Evolutionary conservation across 139 green algal species (phyloP).

Genomic region (Tetraselmis chui): DNA sequence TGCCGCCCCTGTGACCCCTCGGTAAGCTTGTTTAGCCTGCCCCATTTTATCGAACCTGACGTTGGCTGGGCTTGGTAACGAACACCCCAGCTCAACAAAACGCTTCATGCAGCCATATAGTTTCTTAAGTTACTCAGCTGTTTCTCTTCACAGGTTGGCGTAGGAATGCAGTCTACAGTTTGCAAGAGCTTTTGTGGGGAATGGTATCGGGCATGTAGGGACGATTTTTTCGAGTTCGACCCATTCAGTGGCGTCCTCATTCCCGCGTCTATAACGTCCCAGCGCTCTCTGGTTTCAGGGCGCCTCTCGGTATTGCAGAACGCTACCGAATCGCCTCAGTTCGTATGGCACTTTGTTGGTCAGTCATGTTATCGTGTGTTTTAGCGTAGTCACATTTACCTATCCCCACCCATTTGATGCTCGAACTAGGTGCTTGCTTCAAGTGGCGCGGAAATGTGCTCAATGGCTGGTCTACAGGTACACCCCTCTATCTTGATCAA

Average conservation of each 20-base stretch:
- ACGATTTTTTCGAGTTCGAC: not conserved
- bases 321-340: not conserved
- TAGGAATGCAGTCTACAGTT: not conserved
- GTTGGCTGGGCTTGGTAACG: too few relatives aligned
- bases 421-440: not conserved
- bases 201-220: not conserved
- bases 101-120: too few relatives aligned
- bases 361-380: not conserved
- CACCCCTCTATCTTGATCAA: too few relatives aligned
- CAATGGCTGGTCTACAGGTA: not conserved
- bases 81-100: too few relatives aligned
- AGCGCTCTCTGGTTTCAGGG: not conserved
- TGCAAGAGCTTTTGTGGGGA: not conserved
- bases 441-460: not conserved
- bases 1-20: not conserved
- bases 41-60: too few relatives aligned
- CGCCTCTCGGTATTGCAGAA: not conserved
- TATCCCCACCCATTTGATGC: not conserved
- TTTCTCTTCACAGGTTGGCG: not conserved
- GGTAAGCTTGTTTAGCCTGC: too few relatives aligned
- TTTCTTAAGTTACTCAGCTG: too few relatives aligned
- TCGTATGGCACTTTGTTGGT: not conserved
- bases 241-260: not conserved
- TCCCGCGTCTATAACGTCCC: too few relatives aligned
- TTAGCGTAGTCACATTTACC: not conserved